Percentiles rank a stretch among this genome's conserved stretches.
Evolutionary conservation across 805 yeast genomes (phyloP).

Genomic region (Wickerhamiella azymoides): DNA sequence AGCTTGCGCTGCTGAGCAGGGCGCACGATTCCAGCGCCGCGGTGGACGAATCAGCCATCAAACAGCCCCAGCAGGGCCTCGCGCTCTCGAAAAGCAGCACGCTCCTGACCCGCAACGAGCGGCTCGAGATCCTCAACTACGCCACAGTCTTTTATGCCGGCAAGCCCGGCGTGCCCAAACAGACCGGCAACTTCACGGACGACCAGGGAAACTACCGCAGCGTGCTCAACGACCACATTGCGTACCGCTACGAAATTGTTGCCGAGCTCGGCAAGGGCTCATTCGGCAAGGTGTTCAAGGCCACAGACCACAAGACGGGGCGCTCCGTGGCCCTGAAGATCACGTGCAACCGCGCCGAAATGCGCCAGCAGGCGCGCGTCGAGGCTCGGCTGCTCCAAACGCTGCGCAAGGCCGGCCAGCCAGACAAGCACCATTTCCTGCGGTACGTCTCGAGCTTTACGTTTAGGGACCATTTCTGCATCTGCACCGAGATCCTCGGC

Average conservation of each 20-base stretch:
- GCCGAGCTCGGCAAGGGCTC: conserved; percentile 57
- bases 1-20: conserved; percentile 2
- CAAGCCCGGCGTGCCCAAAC: conserved; percentile 15
- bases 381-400: conserved; percentile 56
- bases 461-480: conserved; percentile 73
- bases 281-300: conserved; percentile 64
- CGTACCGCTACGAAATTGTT: conserved; percentile 54
- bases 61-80: conserved; percentile 13
- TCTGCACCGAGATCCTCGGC: conserved; percentile 58
- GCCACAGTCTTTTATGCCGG: conserved; percentile 41
- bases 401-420: conserved; percentile 27
- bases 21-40: background rate
- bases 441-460: conserved; percentile 54
- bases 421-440: conserved; percentile 31
- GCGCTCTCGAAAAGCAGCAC: conserved; percentile 11
- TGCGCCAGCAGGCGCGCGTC: conserved; percentile 64
- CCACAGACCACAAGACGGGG: conserved; percentile 50
- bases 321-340: conserved; percentile 58
- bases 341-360: conserved; percentile 55
- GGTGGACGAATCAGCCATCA: background rate
- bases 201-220: conserved; percentile 45
- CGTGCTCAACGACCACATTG: conserved; percentile 52
- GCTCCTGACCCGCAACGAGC: conserved; percentile 39
- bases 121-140: conserved; percentile 43
- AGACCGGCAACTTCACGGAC: conserved; percentile 28